These are phyloP conservation scores for Termitomyces sp. DNA, from an alignment of 768 basidiomycete species.

Conservation along the genomic window DNA sequence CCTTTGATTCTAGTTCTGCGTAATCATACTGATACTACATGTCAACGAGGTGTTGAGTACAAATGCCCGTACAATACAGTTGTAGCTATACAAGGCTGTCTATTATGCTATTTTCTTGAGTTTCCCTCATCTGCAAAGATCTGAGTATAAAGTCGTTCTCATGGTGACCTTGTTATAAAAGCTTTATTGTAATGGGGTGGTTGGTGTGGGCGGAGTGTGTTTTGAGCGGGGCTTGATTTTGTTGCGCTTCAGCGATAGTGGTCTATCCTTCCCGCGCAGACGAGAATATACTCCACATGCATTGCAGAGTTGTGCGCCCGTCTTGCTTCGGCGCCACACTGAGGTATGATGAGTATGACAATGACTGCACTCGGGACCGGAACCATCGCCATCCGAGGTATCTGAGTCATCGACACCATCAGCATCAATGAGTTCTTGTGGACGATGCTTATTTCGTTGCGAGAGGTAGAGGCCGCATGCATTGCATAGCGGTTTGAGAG, in stretches of 20 bases:
- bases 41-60: background rate
- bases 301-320: constrained; percentile 46
- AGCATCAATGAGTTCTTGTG: constrained; percentile 47
- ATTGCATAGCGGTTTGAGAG: constrained; percentile 42
- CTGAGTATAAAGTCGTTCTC: background rate
- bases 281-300: constrained; percentile 48
- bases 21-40: background rate
- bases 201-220: constrained; percentile 24
- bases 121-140: background rate
- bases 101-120: background rate
- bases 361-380: constrained; percentile 45
- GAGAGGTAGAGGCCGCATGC: constrained; percentile 46
- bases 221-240: constrained; percentile 49
- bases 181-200: background rate
- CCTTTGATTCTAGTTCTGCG: background rate
- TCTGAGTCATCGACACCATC: constrained; percentile 40
- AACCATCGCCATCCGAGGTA: constrained; percentile 34
- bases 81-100: background rate
- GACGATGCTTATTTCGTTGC: constrained; percentile 42
- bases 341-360: constrained; percentile 46
- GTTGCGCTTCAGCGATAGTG: constrained; percentile 40
- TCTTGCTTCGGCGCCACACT: constrained; percentile 48
- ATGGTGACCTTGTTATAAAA: background rate
- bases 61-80: background rate
- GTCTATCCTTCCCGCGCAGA: constrained; percentile 43